Evolutionary conservation across 371 early-diverging fungal species (phyloP), one percentile per base, ranked within the genome.

Genomic region (Mortierella sp.): DNA sequence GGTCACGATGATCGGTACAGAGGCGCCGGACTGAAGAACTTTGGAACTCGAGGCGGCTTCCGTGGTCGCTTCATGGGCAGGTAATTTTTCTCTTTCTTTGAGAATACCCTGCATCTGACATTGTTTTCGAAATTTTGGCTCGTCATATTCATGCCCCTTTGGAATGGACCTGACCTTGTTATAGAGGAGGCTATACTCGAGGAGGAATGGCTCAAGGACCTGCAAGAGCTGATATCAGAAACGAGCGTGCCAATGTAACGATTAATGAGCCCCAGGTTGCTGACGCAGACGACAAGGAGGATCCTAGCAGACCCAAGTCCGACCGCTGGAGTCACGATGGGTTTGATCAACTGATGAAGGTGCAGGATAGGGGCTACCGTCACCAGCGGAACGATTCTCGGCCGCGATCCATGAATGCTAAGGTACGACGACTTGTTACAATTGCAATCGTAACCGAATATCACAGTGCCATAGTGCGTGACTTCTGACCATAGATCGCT

Each of bases 1-100:
- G 82, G 83, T 17, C 87, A 88, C 59, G 86, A 86, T 62, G 85
- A 86, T 65, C 81, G 87, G 14, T 86, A 81, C 63, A 67, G 86
- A 47, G 80, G 79, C 6, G 85, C 84, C 61, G 75, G 82, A 37
- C 39, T 85, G 59, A 80, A 67, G 42, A 80, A 72, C 52, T 75
- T 67, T 56, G 31, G 64, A 26, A 72, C 67, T 28, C 67, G 71
- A 17, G 70, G 66, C 37, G 53, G 52, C 41, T 72, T 68, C 52
- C 50, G 79, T 32, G 79, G 79, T 53, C 69, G 67, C 5, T 71
- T 72, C 44, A 66, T 67, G 68, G 79, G 79, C 58, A 68, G 79
- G 76, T 75, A 56, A n/a, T 47, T 37, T 24, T 26, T 52, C 23
- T 9, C 24, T 44, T 27, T 50, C 41, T 21, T 34, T 6, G 5